Conservation (phyloP, 768 basidiomycete genomes). For the Ramaria sp. region DNA sequence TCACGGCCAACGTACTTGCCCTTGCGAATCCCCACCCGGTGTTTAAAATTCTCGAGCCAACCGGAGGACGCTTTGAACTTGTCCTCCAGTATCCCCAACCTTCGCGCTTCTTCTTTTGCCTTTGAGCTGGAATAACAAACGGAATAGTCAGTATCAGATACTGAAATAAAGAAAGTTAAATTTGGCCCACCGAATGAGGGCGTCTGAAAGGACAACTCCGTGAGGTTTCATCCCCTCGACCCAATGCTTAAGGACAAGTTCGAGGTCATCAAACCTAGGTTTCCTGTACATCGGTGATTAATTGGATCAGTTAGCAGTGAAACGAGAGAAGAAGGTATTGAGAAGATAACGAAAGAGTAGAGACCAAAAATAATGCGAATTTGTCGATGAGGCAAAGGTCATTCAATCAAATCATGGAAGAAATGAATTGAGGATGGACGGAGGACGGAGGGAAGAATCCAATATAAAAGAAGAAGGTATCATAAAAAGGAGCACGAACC, state of each 20-base stretch:
- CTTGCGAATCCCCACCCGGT: constrained; percentile 62
- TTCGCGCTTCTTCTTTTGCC: constrained; percentile 55
- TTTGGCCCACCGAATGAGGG: constrained; percentile 33
- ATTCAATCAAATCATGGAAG: background rate
- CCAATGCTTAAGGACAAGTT: constrained; percentile 37
- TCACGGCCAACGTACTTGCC: constrained; percentile 24
- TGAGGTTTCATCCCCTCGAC: constrained; percentile 26
- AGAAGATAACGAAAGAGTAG: background rate
- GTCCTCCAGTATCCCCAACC: constrained; percentile 47
- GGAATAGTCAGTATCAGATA: background rate
- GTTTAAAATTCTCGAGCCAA: constrained; percentile 90
- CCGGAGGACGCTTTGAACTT: constrained; percentile 87
- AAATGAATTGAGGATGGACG: background rate
- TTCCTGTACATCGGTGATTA: background rate
- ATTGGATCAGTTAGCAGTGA: background rate
- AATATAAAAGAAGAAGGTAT: too few relatives aligned
- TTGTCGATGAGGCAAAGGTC: background rate
- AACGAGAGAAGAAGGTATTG: background rate
- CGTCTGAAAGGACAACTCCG: constrained; percentile 44
- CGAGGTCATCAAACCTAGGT: constrained; percentile 10
- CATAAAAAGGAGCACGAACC: background rate
- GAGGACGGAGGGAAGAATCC: too few relatives aligned
- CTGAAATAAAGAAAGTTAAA: background rate
- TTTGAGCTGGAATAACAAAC: constrained; percentile 20
- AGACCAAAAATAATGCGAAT: background rate